Conservation (phyloP, 2,329 filamentous ascomycete genomes). For the Fusarium hainanense region DNA sequence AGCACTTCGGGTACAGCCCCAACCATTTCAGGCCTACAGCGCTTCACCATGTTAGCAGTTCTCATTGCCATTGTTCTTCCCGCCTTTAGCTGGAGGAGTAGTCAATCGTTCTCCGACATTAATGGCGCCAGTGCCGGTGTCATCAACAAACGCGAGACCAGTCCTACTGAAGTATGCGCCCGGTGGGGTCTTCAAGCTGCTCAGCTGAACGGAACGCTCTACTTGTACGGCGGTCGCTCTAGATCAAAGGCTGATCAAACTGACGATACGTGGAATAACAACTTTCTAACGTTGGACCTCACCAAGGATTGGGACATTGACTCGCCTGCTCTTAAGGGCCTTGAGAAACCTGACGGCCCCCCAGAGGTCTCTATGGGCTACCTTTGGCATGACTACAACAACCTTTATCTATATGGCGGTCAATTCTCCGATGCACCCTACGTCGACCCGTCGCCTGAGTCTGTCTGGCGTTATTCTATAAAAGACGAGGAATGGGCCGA, state of each 20-base stretch:
- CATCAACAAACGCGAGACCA: slow-evolving; percentile 47
- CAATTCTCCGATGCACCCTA: slow-evolving; percentile 74
- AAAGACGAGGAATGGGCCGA: slow-evolving; percentile 69
- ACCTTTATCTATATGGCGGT: slow-evolving; percentile 79
- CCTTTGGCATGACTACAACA: slow-evolving; percentile 78
- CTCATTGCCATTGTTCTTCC: slow-evolving; percentile 64
- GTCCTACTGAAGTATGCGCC: slow-evolving; percentile 64
- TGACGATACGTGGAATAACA: slow-evolving; percentile 77
- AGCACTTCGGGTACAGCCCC: slow-evolving; percentile 58
- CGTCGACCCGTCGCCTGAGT: slow-evolving; percentile 66
- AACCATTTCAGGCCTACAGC: slow-evolving; percentile 55
- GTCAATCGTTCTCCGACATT: slow-evolving; percentile 53
- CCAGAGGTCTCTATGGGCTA: slow-evolving; percentile 79
- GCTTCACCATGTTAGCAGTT: slow-evolving; percentile 60
- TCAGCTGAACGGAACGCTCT: slow-evolving; percentile 78
- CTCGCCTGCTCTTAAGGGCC: slow-evolving; percentile 70
- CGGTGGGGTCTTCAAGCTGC: slow-evolving; percentile 77
- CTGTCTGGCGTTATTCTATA: slow-evolving; percentile 78
- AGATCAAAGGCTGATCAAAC: slow-evolving; percentile 68
- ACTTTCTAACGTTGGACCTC: slow-evolving; percentile 78
- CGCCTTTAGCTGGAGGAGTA: slow-evolving; percentile 56
- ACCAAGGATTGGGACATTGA: slow-evolving; percentile 77
- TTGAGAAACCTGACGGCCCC: slow-evolving; percentile 74
- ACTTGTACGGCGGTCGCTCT: slow-evolving; percentile 78
- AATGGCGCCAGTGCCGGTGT: slow-evolving; percentile 62